Evolutionary conservation across 371 early-diverging fungal species (phyloP), one percentile per base, ranked within the genome.

Genomic region (Rhizopus stolonifer): DNA sequence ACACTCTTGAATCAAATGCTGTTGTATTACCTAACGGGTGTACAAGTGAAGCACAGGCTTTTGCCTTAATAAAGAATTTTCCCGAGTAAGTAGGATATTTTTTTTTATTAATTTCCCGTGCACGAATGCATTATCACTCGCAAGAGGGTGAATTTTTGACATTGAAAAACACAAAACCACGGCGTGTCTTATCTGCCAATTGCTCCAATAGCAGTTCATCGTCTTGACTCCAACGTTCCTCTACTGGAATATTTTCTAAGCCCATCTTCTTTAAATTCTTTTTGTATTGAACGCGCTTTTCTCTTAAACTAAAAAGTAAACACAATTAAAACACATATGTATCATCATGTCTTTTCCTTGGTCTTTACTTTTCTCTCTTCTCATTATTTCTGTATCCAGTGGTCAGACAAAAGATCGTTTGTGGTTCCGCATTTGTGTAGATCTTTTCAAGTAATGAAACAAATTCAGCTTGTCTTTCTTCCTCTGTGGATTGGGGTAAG

Each of bases 221-320:
- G 17, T 58, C 61, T 33, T 55, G 40, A 24, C 49, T 55, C 70
- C 70, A 70, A 4, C 67, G 57, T 18, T 70, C 61, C 26, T 63
- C 59, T 24, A 58, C 49, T 5, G 70, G 64, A 25, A 70, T 66
- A 14, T 58, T 55, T 4, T 60, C 56, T 15, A 70, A 43, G 7
- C 58, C 58, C 15, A 44, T 34, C 4, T 23, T 29, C 15, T 62
- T 63, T 22, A 64, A 22, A 14, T 55, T 60, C 39, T 60, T 60
- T 43, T 64, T 68, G 46, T 52, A 68, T 23, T 40, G 39, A 9
- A 48, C 31, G 1, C 65, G 54, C 15, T 68, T 68, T 25, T 64
- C 57, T 39, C 69, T 39, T 34, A 64, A 43, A 11, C 69, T 67
- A 46, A 19, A n/a, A n/a, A 29, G 31, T 29, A 29, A 29, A 29